These are phyloP conservation scores for Trametes elegans DNA, from an alignment of 768 basidiomycete genomes.

Conservation along the genomic window DNA sequence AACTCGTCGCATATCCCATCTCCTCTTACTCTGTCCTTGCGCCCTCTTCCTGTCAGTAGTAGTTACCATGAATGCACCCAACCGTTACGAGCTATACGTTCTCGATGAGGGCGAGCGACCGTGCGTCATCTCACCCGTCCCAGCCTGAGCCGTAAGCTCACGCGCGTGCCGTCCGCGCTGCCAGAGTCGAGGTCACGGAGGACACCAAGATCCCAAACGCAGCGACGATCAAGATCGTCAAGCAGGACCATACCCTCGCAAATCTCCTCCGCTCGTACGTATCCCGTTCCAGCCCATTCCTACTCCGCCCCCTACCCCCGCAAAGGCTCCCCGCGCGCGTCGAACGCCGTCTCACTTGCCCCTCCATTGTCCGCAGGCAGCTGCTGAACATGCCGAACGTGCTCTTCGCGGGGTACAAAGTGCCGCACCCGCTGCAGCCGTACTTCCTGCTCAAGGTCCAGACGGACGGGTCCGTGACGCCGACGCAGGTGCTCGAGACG, in stretches of 20 bases:
- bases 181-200: constrained; percentile 85
- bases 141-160: constrained; percentile 11
- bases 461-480: constrained; percentile 85
- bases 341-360: neutral
- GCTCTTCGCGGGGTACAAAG: constrained; percentile 97
- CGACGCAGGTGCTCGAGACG: constrained; percentile 77
- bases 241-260: constrained; percentile 96
- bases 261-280: constrained; percentile 95
- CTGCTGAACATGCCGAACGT: constrained; percentile 84
- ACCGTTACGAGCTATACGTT: constrained; percentile 86
- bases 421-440: constrained; percentile 93
- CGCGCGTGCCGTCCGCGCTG: neutral
- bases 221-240: constrained; percentile 89
- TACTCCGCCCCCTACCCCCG: neutral
- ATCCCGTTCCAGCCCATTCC: neutral
- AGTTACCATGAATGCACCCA: constrained; percentile 84
- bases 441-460: constrained; percentile 95
- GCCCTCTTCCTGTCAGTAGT: constrained; percentile 6
- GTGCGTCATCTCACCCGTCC: constrained; percentile 52
- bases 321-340: neutral
- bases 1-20: neutral
- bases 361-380: constrained; percentile 67
- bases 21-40: neutral
- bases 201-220: constrained; percentile 99
- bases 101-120: constrained; percentile 91